phyloP scores from a whole-genome alignment of 2,329 filamentous ascomycete genomes.

The Nakataea oryzae region DNA sequence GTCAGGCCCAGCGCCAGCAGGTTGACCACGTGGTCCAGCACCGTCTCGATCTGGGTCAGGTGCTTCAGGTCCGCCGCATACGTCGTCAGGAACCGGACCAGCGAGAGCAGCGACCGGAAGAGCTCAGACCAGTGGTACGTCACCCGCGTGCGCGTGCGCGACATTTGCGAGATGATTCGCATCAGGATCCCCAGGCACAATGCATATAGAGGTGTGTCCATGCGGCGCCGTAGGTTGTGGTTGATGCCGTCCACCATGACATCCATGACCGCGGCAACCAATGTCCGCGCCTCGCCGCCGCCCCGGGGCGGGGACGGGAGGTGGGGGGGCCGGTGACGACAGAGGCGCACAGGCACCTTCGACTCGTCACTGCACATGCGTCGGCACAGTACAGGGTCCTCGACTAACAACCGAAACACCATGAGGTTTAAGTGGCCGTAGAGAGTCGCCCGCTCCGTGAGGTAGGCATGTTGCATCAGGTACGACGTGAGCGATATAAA shows the following conservation, averaged over 20 bases:
- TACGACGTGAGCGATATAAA: conserved; percentile 89
- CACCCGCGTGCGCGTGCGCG: conserved; percentile 70
- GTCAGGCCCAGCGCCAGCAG: conserved; percentile 76
- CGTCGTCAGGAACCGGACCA: conserved; percentile 82
- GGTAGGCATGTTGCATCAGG: conserved; percentile 83
- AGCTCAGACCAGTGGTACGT: conserved; percentile 92
- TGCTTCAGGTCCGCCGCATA: conserved; percentile 70
- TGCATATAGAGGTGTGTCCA: conserved; percentile 79
- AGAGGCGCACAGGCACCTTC: conserved; percentile 67
- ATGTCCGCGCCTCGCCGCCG: conserved; percentile 3
- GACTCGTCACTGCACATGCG: conserved; percentile 72
- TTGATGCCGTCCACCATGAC: conserved; percentile 84
- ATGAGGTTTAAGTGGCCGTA: conserved; percentile 83
- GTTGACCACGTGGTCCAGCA: conserved; percentile 72
- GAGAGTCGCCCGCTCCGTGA: conserved; percentile 64
- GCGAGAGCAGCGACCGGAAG: conserved; percentile 78
- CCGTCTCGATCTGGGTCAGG: conserved; percentile 56
- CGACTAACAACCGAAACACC: conserved; percentile 74
- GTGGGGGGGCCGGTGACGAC: conserved; percentile 79
- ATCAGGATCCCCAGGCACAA: conserved; percentile 74
- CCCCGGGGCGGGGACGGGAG: conserved; percentile 39
- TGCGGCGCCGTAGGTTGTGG: conserved; percentile 77
- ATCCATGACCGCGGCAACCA: conserved; percentile 70
- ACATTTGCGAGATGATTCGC: conserved; percentile 74
- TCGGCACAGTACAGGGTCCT: conserved; percentile 75